Evolutionary conservation across 768 basidiomycete species (phyloP), one percentile per base, ranked within the genome.

Genomic region (Tylopilus vinaceipallidus): DNA sequence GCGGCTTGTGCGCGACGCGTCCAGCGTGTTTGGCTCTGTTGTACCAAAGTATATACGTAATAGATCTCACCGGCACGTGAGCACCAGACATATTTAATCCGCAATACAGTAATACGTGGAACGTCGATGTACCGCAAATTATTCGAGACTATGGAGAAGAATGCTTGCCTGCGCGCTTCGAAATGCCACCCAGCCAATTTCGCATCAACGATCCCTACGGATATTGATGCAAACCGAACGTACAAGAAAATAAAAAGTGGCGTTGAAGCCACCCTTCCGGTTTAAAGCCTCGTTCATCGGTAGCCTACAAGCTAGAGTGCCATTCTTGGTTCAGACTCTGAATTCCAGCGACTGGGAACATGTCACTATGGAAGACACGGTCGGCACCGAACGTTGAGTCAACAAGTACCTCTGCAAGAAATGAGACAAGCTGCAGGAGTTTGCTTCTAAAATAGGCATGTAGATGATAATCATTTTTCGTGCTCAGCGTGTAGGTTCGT

Each of bases 381-480:
- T 95, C 93, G 17, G 88, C 84, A 23, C 90, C 92, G 65, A 95
- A 93, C 0, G 93, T 95, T 2, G 91, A 81, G 64, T 95, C 93
- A 7, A 95, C 73, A 1, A 88, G 52, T 16, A 95, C 63, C 42
- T 78, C 81, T 7, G 86, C 91, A 4, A n/a, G n/a, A n/a, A n/a
- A n/a, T n/a, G n/a, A n/a, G n/a, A n/a, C n/a, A n/a, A n/a, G n/a
- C n/a, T n/a, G n/a, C n/a, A n/a, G n/a, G n/a, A n/a, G n/a, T n/a
- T n/a, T n/a, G n/a, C n/a, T n/a, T n/a, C n/a, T n/a, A n/a, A n/a
- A n/a, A n/a, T n/a, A n/a, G n/a, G n/a, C n/a, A n/a, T n/a, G n/a
- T n/a, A n/a, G n/a, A n/a, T n/a, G n/a, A n/a, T n/a, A n/a, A n/a
- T n/a, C n/a, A n/a, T n/a, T n/a, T n/a, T n/a, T n/a, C n/a, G n/a